Conservation (phyloP, 2,329 filamentous ascomycete species). For the Bipolaris sorokiniana region DNA sequence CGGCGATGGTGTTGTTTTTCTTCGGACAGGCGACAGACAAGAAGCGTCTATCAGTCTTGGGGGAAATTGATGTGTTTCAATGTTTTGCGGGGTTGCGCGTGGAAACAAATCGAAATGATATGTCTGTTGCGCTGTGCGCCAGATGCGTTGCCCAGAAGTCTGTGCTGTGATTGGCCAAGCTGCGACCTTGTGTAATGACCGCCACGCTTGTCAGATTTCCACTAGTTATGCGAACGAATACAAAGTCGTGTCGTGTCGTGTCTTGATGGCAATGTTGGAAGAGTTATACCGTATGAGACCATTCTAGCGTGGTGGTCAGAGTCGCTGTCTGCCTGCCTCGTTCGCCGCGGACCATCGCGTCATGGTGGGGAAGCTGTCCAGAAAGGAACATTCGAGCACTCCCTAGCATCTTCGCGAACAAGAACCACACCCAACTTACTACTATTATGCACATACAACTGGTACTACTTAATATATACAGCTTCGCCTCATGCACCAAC, state of each 20-base stretch:
- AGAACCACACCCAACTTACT: too few relatives aligned
- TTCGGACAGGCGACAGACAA: neutral
- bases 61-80: slow-evolving; percentile 13
- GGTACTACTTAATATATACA: too few relatives aligned
- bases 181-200: slow-evolving; percentile 6
- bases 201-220: slow-evolving; percentile 1
- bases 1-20: neutral
- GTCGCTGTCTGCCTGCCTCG: neutral
- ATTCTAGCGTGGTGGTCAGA: neutral
- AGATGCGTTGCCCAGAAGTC: slow-evolving; percentile 8
- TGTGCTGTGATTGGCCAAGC: slow-evolving; percentile 18
- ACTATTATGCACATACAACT: too few relatives aligned
- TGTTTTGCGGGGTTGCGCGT: slow-evolving; percentile 12
- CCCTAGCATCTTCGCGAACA: slow-evolving; percentile 6
- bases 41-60: neutral
- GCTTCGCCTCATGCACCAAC: too few relatives aligned
- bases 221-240: neutral
- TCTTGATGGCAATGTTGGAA: neutral
- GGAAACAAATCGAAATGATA: slow-evolving; percentile 16
- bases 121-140: slow-evolving; percentile 13
- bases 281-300: neutral
- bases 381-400: slow-evolving; percentile 17
- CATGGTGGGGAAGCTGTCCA: slow-evolving; percentile 15
- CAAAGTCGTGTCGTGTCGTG: neutral
- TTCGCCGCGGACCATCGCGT: slow-evolving; percentile 8